Percentiles rank a stretch among this genome's conserved stretches.
phyloP scores from a whole-genome alignment of 345 rosid genomes.

The Linum usitatissimum region DNA sequence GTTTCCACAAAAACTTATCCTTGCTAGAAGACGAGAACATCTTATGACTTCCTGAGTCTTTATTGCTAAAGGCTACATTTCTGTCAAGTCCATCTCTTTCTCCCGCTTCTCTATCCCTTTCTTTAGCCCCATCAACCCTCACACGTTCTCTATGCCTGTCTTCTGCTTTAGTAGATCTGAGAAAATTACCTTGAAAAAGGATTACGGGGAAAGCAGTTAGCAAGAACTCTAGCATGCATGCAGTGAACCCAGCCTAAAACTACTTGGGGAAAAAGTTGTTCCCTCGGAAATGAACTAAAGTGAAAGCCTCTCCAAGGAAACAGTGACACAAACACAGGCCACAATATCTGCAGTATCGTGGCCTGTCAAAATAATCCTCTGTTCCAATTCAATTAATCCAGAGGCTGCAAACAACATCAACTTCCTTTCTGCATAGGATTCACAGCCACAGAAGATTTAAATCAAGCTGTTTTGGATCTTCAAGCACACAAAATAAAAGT shows the following conservation, averaged over 20 bases:
- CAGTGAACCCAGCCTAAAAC: not conserved
- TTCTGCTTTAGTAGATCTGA: constrained; percentile 55
- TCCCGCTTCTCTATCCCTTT: constrained; percentile 46
- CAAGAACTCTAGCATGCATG: not conserved
- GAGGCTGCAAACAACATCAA: not conserved
- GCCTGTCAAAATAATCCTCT: not conserved
- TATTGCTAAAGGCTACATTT: constrained; percentile 34
- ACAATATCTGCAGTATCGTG: not conserved
- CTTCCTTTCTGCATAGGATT: not conserved
- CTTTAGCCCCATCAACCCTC: constrained; percentile 54
- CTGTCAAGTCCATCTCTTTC: constrained; percentile 80
- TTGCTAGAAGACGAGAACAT: constrained; percentile 47
- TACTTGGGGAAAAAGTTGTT: not conserved
- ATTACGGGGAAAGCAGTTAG: constrained; percentile 29
- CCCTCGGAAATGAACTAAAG: not conserved
- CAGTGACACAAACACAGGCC: not conserved
- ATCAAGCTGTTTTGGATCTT: not conserved
- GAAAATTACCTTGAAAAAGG: constrained; percentile 52
- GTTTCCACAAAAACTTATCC: constrained; percentile 20
- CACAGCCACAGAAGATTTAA: not conserved
- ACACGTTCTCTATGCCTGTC: constrained; percentile 66
- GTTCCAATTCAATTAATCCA: not conserved
- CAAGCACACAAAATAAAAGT: not conserved
- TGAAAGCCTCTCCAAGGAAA: not conserved
- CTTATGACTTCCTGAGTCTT: constrained; percentile 47